These are phyloP conservation scores for Colletotrichum sp. DNA, from an alignment of 2,329 filamentous ascomycete genomes.

Conservation along the genomic window DNA sequence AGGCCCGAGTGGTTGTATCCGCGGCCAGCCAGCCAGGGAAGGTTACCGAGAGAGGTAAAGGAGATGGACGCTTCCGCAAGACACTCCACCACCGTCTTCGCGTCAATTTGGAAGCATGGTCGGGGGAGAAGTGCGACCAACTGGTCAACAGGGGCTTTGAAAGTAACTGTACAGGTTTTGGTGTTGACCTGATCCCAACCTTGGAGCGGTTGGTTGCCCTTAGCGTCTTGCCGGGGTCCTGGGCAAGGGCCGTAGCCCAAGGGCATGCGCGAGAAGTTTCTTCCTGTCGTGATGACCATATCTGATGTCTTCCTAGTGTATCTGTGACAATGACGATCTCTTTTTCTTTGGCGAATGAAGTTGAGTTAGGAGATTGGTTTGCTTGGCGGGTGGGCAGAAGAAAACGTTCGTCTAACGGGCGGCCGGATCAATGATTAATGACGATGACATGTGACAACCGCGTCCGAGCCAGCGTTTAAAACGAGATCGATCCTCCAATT, in stretches of 20 bases:
- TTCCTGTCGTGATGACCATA: not conserved
- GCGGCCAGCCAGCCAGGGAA: conserved; percentile 65
- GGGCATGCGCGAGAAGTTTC: not conserved
- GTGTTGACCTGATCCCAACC: not conserved
- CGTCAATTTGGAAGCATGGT: conserved; percentile 55
- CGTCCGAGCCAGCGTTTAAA: not conserved
- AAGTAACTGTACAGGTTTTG: not conserved
- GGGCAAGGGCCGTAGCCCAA: not conserved
- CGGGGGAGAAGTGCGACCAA: conserved; percentile 63
- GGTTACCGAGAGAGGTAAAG: conserved; percentile 47
- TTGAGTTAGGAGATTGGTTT: not conserved
- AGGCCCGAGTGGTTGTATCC: conserved; percentile 65
- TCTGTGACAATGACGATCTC: too few species aligned
- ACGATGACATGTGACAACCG: not conserved
- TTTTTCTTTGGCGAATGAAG: not conserved
- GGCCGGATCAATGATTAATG: not conserved
- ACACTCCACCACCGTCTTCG: conserved; percentile 39
- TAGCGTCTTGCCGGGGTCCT: not conserved
- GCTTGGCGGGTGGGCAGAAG: not conserved
- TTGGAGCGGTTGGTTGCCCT: not conserved
- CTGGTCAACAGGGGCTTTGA: not conserved
- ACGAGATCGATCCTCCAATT: not conserved
- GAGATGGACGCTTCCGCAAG: conserved; percentile 47
- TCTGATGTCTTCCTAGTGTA: not conserved
- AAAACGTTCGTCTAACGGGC: not conserved